These are phyloP conservation scores for Talaromyces sp. DNA, from an alignment of 2,329 filamentous ascomycete genomes.

Conservation along the genomic window DNA sequence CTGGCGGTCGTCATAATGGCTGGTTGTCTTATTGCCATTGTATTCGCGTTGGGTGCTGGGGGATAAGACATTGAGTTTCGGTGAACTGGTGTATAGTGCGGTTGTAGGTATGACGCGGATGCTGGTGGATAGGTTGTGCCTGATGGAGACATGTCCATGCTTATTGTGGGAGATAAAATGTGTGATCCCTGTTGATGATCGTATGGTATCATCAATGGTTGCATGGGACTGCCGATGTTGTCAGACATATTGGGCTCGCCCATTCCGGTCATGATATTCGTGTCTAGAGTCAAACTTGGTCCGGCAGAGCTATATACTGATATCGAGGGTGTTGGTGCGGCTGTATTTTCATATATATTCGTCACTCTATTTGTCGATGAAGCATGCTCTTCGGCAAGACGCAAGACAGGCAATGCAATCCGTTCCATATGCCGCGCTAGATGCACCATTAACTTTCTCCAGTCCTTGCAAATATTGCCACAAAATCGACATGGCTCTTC, in stretches of 20 bases:
- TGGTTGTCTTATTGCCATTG: conserved; percentile 7
- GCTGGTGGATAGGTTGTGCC: conserved; percentile 15
- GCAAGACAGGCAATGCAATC: conserved; percentile 76
- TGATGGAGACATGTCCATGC: background rate
- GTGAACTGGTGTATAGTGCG: conserved; percentile 16
- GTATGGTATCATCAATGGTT: conserved; percentile 5
- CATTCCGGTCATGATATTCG: background rate
- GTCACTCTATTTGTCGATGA: background rate
- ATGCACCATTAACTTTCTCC: conserved; percentile 94
- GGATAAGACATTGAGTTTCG: conserved; percentile 24
- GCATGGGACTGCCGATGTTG: background rate
- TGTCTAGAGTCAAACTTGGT: background rate
- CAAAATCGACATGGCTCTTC: conserved; percentile 87
- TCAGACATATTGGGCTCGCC: background rate
- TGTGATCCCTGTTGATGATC: background rate
- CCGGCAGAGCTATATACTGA: conserved; percentile 8
- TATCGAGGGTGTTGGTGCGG: conserved; percentile 3
- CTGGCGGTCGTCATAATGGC: background rate
- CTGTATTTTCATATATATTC: background rate
- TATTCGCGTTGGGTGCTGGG: conserved; percentile 20
- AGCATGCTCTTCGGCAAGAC: conserved; percentile 40
- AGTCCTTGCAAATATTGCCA: conserved; percentile 72
- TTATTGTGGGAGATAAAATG: conserved; percentile 3
- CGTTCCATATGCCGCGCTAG: conserved; percentile 92
- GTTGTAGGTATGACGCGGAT: conserved; percentile 1